Evolutionary conservation across 257 asterid species (phyloP).

Genomic region (Jacaranda copaia): DNA sequence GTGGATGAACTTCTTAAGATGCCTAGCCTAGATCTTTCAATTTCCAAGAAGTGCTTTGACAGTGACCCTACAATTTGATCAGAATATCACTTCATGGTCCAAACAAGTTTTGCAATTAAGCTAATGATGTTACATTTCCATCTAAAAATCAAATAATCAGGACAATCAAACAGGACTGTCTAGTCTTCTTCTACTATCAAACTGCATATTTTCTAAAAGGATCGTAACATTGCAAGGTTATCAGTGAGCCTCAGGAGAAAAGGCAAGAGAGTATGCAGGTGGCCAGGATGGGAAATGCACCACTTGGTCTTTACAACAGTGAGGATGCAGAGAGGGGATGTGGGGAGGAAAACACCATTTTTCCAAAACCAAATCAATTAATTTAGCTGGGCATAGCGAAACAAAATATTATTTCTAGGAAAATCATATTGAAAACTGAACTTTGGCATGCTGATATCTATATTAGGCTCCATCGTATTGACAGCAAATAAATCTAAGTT

Average conservation of each 20-base stretch:
- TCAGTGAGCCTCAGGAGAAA: too few species aligned
- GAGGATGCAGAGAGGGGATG: neutral
- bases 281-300: neutral
- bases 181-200: too few species aligned
- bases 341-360: neutral
- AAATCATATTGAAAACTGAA: slow-evolving; percentile 2
- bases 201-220: neutral
- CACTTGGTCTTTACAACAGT: slow-evolving; percentile 11
- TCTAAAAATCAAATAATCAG: neutral
- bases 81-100: too few species aligned
- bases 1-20: neutral
- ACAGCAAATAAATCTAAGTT: slow-evolving; percentile 7
- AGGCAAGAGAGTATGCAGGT: neutral
- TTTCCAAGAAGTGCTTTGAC: neutral
- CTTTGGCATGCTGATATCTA: slow-evolving; percentile 18
- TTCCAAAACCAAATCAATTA: neutral
- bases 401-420: slow-evolving; percentile 17
- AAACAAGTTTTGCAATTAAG: too few species aligned
- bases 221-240: neutral
- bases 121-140: neutral
- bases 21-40: neutral
- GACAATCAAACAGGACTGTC: neutral
- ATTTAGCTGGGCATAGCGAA: neutral
- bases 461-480: neutral
- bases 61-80: slow-evolving; percentile 7